Conservation (phyloP, 148 eudicot species). For the Euryodendron excelsum region DNA sequence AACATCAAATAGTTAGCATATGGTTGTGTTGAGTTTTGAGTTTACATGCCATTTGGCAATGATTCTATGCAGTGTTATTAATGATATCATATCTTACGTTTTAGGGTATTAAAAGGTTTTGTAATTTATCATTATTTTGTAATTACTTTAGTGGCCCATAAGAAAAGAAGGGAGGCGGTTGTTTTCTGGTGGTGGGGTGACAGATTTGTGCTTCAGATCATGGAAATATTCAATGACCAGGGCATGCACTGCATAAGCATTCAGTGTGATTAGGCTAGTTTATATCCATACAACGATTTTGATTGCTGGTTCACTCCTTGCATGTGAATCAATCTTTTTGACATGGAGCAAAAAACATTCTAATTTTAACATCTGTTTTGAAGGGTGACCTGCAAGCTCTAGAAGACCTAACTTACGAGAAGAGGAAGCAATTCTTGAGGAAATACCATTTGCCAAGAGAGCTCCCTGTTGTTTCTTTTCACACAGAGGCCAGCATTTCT, state of each 20-base stretch:
- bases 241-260: not conserved
- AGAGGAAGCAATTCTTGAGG: conserved; percentile 68
- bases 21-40: too few species aligned
- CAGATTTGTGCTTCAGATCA: not conserved
- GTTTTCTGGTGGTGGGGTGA: not conserved
- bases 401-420: conserved; percentile 89
- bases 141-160: too few species aligned
- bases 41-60: not conserved
- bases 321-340: not conserved
- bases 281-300: not conserved
- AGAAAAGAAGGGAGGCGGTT: not conserved
- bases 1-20: too few species aligned
- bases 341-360: not conserved
- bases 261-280: not conserved
- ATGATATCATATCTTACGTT: not conserved
- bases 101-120: not conserved
- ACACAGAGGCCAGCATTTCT: conserved; percentile 86
- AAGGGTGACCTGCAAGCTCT: conserved; percentile 96
- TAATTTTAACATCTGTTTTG: conserved; percentile 22
- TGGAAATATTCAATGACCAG: not conserved
- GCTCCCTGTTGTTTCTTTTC: conserved; percentile 77
- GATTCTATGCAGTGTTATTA: not conserved
- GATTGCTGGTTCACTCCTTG: not conserved
- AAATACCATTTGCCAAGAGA: conserved; percentile 68
- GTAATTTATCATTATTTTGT: too few species aligned